Evolutionary conservation across 768 basidiomycete genomes (phyloP), one percentile per base, ranked within the genome.

Genomic region (Hypholoma sublateritium): DNA sequence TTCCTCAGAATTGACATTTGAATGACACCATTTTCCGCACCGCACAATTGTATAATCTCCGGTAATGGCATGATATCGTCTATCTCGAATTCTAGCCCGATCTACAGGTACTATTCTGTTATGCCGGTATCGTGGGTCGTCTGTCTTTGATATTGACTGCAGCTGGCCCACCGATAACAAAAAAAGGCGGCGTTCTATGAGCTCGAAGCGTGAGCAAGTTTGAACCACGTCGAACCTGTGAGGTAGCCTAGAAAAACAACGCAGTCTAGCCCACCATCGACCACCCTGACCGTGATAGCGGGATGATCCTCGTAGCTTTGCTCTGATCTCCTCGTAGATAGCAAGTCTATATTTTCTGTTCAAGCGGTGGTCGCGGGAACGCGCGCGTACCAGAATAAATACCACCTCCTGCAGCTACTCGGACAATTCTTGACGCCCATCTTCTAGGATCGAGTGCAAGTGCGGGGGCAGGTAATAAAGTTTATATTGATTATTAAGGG

Each of bases 361-460:
- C 46, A 34, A 47, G 34, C 58, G 53, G 48, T 14, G 43, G 48
- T 50, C 53, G 46, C 46, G 46, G 48, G 47, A 56, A 50, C 28
- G 42, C 36, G 50, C 22, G 37, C 17, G 25, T 36, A 43, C 41
- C 41, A 36, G 53, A 54, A 59, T 48, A 41, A 13, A 17, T 16
- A 13, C 13, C 3, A 41, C 39, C 12, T 41, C 39, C 39, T 41
- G 9, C 46, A 16, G 16, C 1, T 25, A 22, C 13, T 16, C 46
- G 46, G 46, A 47, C 22, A 47, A 47, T 47, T 22, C 39, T 41
- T 17, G 16, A 41, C 11, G 7, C 11, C n/a, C 52, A 45, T 21
- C 25, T 14, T 19, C 53, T 36, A 25, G 5, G 53, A 44, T 44
- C 19, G 42, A 21, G 12, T 25, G 11, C 22, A 22, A 32, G 21